Conservation (phyloP, 352 stramenopile species). For the Globisporangium cederbergense region DNA sequence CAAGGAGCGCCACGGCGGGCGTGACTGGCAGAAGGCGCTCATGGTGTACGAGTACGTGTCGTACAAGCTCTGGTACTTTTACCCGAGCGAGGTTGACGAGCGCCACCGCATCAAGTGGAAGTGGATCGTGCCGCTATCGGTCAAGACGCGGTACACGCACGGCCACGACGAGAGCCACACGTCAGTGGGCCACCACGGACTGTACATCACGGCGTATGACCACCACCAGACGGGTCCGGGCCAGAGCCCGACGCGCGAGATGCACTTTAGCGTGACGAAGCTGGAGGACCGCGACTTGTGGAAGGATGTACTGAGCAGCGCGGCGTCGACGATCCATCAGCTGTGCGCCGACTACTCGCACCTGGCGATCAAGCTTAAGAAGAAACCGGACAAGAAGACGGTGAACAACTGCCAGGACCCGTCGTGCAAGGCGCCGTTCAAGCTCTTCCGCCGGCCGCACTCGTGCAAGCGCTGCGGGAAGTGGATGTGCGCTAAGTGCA, state of each 20-base stretch:
- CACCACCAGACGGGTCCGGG: slow-evolving; percentile 58
- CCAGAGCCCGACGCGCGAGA: slow-evolving; percentile 53
- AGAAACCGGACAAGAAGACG: slow-evolving; percentile 80
- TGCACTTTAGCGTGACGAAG: slow-evolving; percentile 85
- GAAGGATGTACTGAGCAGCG: slow-evolving; percentile 66
- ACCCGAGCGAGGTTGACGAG: slow-evolving; percentile 81
- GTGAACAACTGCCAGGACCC: slow-evolving; percentile 75
- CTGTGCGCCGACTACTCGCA: slow-evolving; percentile 63
- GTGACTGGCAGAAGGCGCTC: slow-evolving; percentile 80
- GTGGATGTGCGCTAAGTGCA: slow-evolving; percentile 85
- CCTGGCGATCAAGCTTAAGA: slow-evolving; percentile 64
- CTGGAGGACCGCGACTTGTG: slow-evolving; percentile 80
- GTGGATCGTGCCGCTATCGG: slow-evolving; percentile 79
- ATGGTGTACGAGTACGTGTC: slow-evolving; percentile 86
- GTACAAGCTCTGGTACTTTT: slow-evolving; percentile 90
- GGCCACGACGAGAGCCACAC: slow-evolving; percentile 82
- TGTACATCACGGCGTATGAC: slow-evolving; percentile 81
- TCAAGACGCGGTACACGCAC: slow-evolving; percentile 76
- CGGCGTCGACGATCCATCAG: slow-evolving; percentile 59
- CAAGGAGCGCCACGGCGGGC: slow-evolving; percentile 56
- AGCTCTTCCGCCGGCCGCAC: slow-evolving; percentile 79
- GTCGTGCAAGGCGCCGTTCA: slow-evolving; percentile 68
- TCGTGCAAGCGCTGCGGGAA: slow-evolving; percentile 84
- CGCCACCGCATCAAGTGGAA: slow-evolving; percentile 83
- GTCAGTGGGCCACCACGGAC: slow-evolving; percentile 77